Evolutionary conservation across 2,329 filamentous ascomycete genomes (phyloP).

Genomic region (Diaporthe destruens): DNA sequence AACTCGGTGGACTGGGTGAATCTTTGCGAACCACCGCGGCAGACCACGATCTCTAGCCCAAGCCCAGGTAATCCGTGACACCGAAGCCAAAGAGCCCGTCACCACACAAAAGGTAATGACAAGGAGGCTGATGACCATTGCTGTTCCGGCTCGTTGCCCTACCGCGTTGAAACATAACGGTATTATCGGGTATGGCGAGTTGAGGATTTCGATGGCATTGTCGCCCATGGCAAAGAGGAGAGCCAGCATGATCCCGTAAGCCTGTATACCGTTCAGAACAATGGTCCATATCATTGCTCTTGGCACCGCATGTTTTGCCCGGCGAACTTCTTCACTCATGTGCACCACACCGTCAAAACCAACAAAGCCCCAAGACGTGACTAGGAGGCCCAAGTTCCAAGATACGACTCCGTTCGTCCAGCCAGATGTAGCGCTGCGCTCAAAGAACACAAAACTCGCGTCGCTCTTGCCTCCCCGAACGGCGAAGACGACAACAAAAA

Average conservation of each 20-base stretch:
- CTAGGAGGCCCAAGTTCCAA: constrained; percentile 44
- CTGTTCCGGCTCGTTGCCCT: constrained; percentile 55
- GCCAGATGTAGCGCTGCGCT: constrained; percentile 31
- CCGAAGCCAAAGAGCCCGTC: constrained; percentile 59
- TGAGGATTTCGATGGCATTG: constrained; percentile 44
- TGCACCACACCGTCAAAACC: constrained; percentile 63
- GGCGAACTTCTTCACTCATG: constrained; percentile 59
- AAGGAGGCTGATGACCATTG: constrained; percentile 54
- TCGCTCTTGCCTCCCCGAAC: constrained; percentile 26
- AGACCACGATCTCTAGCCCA: constrained; percentile 61
- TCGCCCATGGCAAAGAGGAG: constrained; percentile 52
- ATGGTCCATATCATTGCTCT: constrained; percentile 59
- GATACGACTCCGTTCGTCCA: constrained; percentile 35
- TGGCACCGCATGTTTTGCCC: constrained; percentile 60
- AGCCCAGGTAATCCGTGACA: constrained; percentile 62
- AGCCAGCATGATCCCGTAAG: constrained; percentile 56
- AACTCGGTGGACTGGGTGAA: constrained; percentile 6
- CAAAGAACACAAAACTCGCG: constrained; percentile 14
- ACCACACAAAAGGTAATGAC: constrained; percentile 55
- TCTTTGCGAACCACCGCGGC: constrained; percentile 24
- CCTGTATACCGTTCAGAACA: constrained; percentile 56
- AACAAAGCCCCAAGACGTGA: constrained; percentile 45
- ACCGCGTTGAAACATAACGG: constrained; percentile 55
- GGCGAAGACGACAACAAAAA: constrained; percentile 37
- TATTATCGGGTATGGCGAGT: constrained; percentile 56